Evolutionary conservation across 169 alveolate species (phyloP).

Genomic region (Plasmodium coatneyi): DNA sequence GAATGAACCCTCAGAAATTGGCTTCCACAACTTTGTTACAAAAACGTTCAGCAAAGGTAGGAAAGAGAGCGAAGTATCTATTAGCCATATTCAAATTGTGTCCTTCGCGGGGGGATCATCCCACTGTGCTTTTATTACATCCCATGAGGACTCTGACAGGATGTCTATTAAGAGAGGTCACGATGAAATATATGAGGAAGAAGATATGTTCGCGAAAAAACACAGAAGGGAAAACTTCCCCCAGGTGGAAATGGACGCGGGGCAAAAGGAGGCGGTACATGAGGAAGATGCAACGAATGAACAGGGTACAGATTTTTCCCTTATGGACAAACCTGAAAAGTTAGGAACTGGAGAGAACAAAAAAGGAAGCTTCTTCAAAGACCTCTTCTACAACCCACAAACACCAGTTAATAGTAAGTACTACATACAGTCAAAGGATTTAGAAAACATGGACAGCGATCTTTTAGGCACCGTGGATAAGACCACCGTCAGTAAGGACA

Average conservation of each 20-base stretch:
- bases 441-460: background rate
- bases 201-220: constrained; percentile 6
- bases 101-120: constrained; percentile 71
- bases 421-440: constrained; percentile 2
- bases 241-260: background rate
- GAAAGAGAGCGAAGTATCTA: background rate
- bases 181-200: constrained; percentile 14
- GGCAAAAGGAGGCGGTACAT: background rate
- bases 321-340: background rate
- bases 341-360: background rate
- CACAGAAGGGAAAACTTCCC: constrained; percentile 19
- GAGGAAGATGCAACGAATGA: background rate
- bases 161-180: constrained; percentile 28
- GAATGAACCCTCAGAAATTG: constrained; percentile 51
- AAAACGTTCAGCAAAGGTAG: constrained; percentile 9
- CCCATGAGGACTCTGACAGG: constrained; percentile 26
- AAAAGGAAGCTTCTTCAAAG: constrained; percentile 15
- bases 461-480: background rate
- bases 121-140: constrained; percentile 62
- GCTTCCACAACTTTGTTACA: constrained; percentile 2
- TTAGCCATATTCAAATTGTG: constrained; percentile 7
- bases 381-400: background rate
- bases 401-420: background rate
- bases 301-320: background rate
- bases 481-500: background rate